Conservation (phyloP, 2,329 filamentous ascomycete species). For the Diplodia mutila region DNA sequence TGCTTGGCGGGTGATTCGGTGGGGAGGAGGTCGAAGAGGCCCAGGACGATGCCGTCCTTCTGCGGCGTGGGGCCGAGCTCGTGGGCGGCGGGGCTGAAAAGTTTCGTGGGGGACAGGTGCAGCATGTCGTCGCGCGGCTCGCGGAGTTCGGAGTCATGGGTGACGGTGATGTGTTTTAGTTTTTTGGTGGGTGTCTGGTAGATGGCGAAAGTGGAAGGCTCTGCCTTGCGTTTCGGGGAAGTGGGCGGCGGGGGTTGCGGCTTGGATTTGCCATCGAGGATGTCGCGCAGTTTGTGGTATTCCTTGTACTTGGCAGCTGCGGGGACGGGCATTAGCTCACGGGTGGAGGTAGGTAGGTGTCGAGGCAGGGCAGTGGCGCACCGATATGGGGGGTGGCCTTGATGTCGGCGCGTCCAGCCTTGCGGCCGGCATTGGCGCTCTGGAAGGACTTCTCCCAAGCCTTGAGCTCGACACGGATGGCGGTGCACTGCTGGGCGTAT, state of each 20-base stretch:
- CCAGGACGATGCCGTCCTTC: slow-evolving; percentile 74
- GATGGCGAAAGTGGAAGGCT: slow-evolving; percentile 25
- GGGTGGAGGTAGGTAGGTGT: slow-evolving; percentile 10
- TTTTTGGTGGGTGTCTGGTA: slow-evolving; percentile 38
- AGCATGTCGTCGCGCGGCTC: slow-evolving; percentile 29
- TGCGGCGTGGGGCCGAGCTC: slow-evolving; percentile 77
- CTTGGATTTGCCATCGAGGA: slow-evolving; percentile 34
- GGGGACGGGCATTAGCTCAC: slow-evolving; percentile 3
- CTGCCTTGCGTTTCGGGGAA: slow-evolving; percentile 32
- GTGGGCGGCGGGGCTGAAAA: slow-evolving; percentile 59
- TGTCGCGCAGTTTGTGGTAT: slow-evolving; percentile 65
- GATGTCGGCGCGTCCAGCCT: slow-evolving; percentile 75
- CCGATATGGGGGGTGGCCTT: slow-evolving; percentile 73
- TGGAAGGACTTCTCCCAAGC: slow-evolving; percentile 73
- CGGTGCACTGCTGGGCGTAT: slow-evolving; percentile 4
- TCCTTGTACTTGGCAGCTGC: slow-evolving; percentile 75
- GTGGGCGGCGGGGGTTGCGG: slow-evolving; percentile 39
- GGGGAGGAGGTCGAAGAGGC: slow-evolving; percentile 73
- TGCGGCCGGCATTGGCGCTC: slow-evolving; percentile 64
- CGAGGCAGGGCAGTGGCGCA: slow-evolving; percentile 43
- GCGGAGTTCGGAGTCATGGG: neutral
- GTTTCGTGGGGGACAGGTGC: slow-evolving; percentile 59
- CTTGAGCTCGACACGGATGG: slow-evolving; percentile 71
- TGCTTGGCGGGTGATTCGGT: slow-evolving; percentile 48
- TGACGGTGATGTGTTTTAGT: neutral